A percentile compares a stretch with the other conserved stretches of the same genome.
Evolutionary conservation across 2,329 filamentous ascomycete species (phyloP).

Genomic region (Penicillium brevicompactum): DNA sequence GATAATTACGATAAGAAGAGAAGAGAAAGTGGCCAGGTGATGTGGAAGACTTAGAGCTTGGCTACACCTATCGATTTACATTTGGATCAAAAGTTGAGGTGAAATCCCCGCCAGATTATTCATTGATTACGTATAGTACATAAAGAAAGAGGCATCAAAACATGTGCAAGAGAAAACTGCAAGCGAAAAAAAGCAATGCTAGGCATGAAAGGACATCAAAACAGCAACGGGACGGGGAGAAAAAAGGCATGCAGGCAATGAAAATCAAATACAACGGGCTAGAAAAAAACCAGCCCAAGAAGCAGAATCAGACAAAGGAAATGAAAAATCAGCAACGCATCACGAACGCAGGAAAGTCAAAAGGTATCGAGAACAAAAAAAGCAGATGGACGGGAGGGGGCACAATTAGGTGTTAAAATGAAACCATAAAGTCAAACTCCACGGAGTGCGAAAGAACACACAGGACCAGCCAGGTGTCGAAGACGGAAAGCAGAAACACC

Average conservation of each 20-base stretch:
- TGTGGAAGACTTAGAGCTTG: too few relatives aligned
- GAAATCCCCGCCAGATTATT: slow-evolving; percentile 34
- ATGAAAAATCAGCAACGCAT: slow-evolving; percentile 13
- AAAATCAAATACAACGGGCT: slow-evolving; percentile 27
- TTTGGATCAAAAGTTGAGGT: background rate
- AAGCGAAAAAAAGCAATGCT: slow-evolving; percentile 19
- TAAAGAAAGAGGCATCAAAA: slow-evolving; percentile 32
- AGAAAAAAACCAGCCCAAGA: slow-evolving; percentile 10
- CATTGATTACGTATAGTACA: slow-evolving; percentile 44
- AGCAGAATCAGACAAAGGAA: slow-evolving; percentile 25
- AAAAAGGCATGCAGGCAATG: slow-evolving; percentile 31
- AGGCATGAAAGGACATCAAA: slow-evolving; percentile 20
- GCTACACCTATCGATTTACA: background rate
- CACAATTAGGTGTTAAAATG: slow-evolving; percentile 38
- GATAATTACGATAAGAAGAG: too few relatives aligned
- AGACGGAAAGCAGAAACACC: slow-evolving; percentile 41
- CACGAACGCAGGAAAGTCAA: slow-evolving; percentile 24
- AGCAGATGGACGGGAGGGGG: slow-evolving; percentile 30
- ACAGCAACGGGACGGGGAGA: slow-evolving; percentile 24
- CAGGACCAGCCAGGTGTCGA: slow-evolving; percentile 52
- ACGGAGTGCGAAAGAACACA: slow-evolving; percentile 46
- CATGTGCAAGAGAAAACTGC: slow-evolving; percentile 32
- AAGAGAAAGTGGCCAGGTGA: too few relatives aligned
- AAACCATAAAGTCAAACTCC: slow-evolving; percentile 37
- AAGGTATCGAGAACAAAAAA: slow-evolving; percentile 37